Conservation (phyloP, 345 rosid species). For the Excoecaria agallocha region DNA sequence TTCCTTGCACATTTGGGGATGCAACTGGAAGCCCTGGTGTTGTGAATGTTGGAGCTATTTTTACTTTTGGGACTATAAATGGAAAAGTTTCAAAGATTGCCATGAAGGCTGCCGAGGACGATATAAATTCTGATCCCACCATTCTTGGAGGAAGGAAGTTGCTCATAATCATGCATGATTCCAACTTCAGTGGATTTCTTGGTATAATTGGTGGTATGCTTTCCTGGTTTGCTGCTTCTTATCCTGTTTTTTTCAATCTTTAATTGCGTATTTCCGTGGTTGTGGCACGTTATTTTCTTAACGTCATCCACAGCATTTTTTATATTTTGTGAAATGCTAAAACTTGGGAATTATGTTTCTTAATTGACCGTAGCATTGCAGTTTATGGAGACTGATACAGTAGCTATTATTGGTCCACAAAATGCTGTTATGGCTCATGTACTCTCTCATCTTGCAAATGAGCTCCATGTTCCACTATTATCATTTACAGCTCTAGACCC, state of each 20-base stretch:
- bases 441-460: conserved; percentile 73
- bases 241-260: not conserved
- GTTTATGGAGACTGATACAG: conserved; percentile 85
- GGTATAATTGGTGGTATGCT: conserved; percentile 33
- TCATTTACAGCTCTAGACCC: conserved; percentile 90
- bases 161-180: conserved; percentile 46
- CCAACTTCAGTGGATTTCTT: conserved; percentile 63
- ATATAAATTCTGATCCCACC: conserved; percentile 63
- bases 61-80: conserved; percentile 41
- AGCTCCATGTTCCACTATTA: conserved; percentile 73
- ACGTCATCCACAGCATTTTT: not conserved
- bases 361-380: conserved; percentile 44
- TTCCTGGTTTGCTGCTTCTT: not conserved
- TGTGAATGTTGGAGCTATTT: conserved; percentile 69
- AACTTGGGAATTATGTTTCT: not conserved
- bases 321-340: not conserved
- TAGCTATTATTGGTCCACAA: conserved; percentile 92
- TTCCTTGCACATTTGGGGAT: conserved; percentile 38
- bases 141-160: conserved; percentile 61
- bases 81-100: conserved; percentile 60
- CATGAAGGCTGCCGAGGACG: conserved; percentile 69
- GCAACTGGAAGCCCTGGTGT: conserved; percentile 29
- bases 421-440: conserved; percentile 72
- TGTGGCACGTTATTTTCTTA: not conserved
- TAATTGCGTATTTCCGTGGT: not conserved